These are phyloP conservation scores for Ochromonas danica DNA, from an alignment of 108 stramenopile genomes.

Conservation along the genomic window DNA sequence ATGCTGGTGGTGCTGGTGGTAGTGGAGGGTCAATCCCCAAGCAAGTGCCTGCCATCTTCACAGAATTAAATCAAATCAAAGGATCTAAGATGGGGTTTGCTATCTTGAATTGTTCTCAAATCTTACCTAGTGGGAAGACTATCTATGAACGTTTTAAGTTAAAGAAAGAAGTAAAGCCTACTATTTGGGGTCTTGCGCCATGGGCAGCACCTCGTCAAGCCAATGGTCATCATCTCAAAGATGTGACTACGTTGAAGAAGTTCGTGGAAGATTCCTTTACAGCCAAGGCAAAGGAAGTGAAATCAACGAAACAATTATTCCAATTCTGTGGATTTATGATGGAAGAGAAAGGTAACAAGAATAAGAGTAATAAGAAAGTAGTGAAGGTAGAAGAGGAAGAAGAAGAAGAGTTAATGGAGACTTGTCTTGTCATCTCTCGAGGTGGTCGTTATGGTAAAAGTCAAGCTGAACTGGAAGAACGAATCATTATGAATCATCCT, in stretches of 20 bases:
- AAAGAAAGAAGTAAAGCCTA: conserved; percentile 18
- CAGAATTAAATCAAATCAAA: conserved; percentile 21
- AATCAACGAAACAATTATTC: conserved; percentile 2
- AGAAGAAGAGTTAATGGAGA: background rate
- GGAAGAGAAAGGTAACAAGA: background rate
- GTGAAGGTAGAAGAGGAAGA: background rate
- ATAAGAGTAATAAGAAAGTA: background rate
- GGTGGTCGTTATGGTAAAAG: background rate
- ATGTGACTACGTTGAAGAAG: background rate
- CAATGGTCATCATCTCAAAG: background rate
- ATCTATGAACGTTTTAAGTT: conserved; percentile 10
- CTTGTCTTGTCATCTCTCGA: conserved; percentile 7
- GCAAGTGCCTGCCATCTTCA: background rate
- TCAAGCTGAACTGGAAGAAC: background rate
- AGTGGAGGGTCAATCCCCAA: background rate
- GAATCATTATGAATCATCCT: background rate
- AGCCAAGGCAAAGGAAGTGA: background rate
- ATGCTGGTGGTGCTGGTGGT: too few species aligned
- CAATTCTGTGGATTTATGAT: conserved; percentile 2
- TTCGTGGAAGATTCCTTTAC: background rate
- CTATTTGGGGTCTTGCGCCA: conserved; percentile 3
- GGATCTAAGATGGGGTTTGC: background rate
- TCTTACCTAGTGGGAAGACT: conserved; percentile 29
- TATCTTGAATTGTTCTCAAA: conserved; percentile 29
- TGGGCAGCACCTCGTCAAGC: conserved; percentile 18